phyloP scores from a whole-genome alignment of 768 basidiomycete genomes.

The Lactarius quietus region DNA sequence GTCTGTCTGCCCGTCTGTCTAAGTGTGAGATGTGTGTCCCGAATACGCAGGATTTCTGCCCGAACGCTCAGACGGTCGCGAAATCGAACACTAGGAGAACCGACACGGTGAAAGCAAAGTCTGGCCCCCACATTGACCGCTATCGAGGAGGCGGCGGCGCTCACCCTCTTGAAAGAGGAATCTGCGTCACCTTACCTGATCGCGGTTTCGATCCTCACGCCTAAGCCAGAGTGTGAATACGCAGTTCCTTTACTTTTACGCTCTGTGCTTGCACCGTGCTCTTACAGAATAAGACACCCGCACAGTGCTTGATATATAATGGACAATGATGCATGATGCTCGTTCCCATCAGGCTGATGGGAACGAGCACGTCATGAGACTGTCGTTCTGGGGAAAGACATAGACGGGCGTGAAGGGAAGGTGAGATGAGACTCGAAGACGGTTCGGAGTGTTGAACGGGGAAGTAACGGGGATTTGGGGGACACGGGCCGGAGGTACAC shows the following conservation, averaged over 20 bases:
- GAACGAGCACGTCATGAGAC: too few relatives aligned
- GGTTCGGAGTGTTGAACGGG: too few relatives aligned
- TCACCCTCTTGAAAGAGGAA: slow-evolving; percentile 7
- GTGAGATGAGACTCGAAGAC: too few relatives aligned
- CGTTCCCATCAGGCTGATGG: too few relatives aligned
- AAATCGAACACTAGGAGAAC: slow-evolving; percentile 26
- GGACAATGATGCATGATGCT: too few relatives aligned
- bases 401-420: too few relatives aligned
- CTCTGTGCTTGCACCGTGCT: not conserved
- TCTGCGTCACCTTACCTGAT: slow-evolving; percentile 9
- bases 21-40: slow-evolving; percentile 63
- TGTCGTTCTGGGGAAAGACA: too few relatives aligned
- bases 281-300: not conserved
- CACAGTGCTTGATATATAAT: too few relatives aligned
- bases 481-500: too few relatives aligned
- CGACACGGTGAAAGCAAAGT: not conserved
- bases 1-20: slow-evolving; percentile 62
- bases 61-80: slow-evolving; percentile 49
- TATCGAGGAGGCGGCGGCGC: slow-evolving; percentile 33
- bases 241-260: not conserved
- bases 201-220: slow-evolving; percentile 14
- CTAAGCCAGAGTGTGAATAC: slow-evolving; percentile 14
- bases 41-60: slow-evolving; percentile 54
- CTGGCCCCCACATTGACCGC: slow-evolving; percentile 39
- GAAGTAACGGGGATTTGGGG: too few relatives aligned